These are phyloP conservation scores for Pulveroboletus sp. DNA, from an alignment of 768 basidiomycete species.

Conservation along the genomic window DNA sequence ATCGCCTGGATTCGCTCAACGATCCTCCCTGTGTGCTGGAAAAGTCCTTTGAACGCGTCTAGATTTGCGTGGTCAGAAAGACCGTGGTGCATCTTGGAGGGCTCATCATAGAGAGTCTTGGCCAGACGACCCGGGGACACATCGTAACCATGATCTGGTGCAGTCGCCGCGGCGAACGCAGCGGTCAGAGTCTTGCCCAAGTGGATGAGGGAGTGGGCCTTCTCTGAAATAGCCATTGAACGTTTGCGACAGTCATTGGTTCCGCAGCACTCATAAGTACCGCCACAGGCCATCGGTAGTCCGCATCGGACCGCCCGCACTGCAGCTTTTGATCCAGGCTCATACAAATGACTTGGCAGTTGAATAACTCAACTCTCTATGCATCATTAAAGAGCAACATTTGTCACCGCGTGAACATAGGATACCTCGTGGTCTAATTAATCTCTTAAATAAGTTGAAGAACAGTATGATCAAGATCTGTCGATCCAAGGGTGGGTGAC, in stretches of 20 bases:
- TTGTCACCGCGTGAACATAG: not conserved
- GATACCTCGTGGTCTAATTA: conserved; percentile 13
- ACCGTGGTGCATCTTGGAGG: conserved; percentile 26
- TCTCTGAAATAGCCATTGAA: conserved; percentile 28
- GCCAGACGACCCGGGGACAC: conserved; percentile 34
- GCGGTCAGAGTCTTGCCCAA: conserved; percentile 37
- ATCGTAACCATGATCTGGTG: conserved; percentile 14
- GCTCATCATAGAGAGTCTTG: conserved; percentile 33
- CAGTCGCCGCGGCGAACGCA: conserved; percentile 36
- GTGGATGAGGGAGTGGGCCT: conserved; percentile 30
- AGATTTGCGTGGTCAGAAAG: conserved; percentile 13
- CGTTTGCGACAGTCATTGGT: not conserved
- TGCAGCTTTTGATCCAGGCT: too few relatives aligned
- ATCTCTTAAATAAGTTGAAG: conserved; percentile 12
- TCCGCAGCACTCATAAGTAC: too few relatives aligned
- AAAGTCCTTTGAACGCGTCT: conserved; percentile 16
- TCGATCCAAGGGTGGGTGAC: conserved; percentile 55
- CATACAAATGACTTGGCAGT: too few relatives aligned
- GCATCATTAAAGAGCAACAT: conserved; percentile 7
- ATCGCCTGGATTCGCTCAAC: conserved; percentile 17
- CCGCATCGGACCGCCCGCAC: too few relatives aligned
- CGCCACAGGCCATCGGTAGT: too few relatives aligned
- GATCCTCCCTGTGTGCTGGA: conserved; percentile 17
- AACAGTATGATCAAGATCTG: conserved; percentile 16
- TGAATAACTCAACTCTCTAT: not conserved